phyloP scores from a whole-genome alignment of 176 grass and related monocot species.

The Eragrostis nindensis region DNA sequence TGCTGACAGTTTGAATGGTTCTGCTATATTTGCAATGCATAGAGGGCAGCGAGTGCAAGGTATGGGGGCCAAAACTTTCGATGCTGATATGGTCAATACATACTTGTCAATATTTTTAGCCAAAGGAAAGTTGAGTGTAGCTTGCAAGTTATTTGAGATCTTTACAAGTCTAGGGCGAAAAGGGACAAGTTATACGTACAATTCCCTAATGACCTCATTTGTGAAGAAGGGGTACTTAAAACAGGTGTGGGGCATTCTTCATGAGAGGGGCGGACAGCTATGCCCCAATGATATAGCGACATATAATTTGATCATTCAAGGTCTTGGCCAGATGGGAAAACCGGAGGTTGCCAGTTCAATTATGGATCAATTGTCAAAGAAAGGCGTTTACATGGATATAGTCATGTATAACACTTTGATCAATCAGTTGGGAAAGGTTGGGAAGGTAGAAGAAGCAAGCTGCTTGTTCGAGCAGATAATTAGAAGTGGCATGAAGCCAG shows the following conservation, averaged over 20 bases:
- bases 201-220: conserved; percentile 88
- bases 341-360: conserved; percentile 69
- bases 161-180: conserved; percentile 61
- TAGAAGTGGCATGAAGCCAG: conserved; percentile 73
- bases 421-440: conserved; percentile 76
- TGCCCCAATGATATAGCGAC: conserved; percentile 87
- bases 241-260: conserved; percentile 83
- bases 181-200: conserved; percentile 86
- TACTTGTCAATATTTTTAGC: conserved; percentile 93
- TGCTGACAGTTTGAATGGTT: conserved; percentile 50
- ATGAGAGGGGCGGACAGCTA: conserved; percentile 70
- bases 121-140: conserved; percentile 84
- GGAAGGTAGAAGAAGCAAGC: conserved; percentile 70
- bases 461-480: conserved; percentile 75
- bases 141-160: conserved; percentile 95
- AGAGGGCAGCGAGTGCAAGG: conserved; percentile 76
- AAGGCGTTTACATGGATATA: conserved; percentile 87
- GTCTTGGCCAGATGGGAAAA: conserved; percentile 80
- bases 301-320: conserved; percentile 91
- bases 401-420: conserved; percentile 98
- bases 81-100: conserved; percentile 92
- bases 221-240: conserved; percentile 93
- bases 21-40: conserved; percentile 49
- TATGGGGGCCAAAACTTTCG: conserved; percentile 66
- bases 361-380: conserved; percentile 70